Evolutionary conservation across 2,329 filamentous ascomycete genomes (phyloP).

Genomic region (Venturia aucupariae): DNA sequence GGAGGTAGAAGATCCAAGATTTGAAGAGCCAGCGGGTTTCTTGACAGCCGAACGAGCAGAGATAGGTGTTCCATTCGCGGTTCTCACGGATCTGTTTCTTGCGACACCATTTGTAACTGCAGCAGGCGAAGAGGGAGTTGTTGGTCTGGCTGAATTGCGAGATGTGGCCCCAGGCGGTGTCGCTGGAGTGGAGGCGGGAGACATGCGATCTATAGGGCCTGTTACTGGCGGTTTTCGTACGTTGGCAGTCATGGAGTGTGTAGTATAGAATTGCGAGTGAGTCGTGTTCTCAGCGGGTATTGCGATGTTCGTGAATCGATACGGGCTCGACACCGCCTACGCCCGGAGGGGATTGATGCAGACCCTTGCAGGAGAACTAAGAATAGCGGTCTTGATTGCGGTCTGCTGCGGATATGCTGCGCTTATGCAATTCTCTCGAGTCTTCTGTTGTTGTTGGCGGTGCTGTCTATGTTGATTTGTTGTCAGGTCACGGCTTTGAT

Average conservation of each 20-base stretch:
- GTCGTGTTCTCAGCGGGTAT: not conserved
- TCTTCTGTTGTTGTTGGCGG: not conserved
- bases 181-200: conserved; percentile 21
- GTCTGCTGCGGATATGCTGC: not conserved
- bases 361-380: not conserved
- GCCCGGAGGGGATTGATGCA: not conserved
- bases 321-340: not conserved
- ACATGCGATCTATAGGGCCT: conserved; percentile 24
- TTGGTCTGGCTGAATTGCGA: conserved; percentile 25
- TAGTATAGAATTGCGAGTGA: not conserved
- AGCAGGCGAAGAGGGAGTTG: conserved; percentile 20
- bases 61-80: conserved; percentile 26
- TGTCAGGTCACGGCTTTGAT: not conserved
- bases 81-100: conserved; percentile 24
- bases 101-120: conserved; percentile 21
- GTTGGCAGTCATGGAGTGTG: conserved; percentile 3
- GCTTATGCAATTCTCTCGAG: not conserved
- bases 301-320: conserved; percentile 1
- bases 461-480: not conserved
- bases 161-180: conserved; percentile 26
- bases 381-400: conserved; percentile 1
- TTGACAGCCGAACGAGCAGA: conserved; percentile 31
- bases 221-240: conserved; percentile 26
- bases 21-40: conserved; percentile 22
- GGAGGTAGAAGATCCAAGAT: conserved; percentile 23